Percentiles rank a stretch among this genome's conserved stretches.
These are phyloP conservation scores for Salix arbutifolia DNA, from an alignment of 345 rosid species.

Conservation along the genomic window DNA sequence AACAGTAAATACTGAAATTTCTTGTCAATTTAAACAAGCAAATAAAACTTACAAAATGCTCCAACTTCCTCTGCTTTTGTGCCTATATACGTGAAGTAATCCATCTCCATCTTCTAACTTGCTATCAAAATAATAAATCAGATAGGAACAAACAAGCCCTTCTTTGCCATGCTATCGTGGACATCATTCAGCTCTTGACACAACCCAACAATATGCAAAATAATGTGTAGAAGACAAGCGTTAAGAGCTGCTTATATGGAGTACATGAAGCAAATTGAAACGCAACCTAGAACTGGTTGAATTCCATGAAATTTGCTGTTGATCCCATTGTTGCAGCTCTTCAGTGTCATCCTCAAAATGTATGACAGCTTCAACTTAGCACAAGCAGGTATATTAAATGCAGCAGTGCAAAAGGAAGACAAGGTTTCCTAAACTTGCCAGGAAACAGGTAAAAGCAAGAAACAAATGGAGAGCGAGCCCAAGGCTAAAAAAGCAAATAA, in stretches of 20 bases:
- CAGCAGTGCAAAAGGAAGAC: neutral
- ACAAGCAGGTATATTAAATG: neutral
- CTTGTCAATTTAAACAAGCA: neutral
- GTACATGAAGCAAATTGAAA: neutral
- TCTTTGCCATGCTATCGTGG: conserved; percentile 86
- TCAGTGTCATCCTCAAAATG: conserved; percentile 96
- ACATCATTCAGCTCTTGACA: conserved; percentile 92
- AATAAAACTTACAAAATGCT: conserved; percentile 8
- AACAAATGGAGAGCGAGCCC: neutral
- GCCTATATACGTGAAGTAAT: neutral
- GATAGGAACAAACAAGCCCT: conserved; percentile 81
- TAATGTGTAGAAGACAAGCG: neutral
- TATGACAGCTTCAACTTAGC: conserved; percentile 90
- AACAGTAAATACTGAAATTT: neutral
- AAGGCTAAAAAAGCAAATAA: neutral
- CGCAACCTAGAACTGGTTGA: neutral
- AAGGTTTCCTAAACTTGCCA: neutral
- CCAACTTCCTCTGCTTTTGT: neutral
- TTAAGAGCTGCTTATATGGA: neutral
- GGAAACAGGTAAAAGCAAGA: neutral
- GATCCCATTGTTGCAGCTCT: conserved; percentile 97
- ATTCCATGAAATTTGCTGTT: conserved; percentile 39
- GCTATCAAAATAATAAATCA: conserved; percentile 24
- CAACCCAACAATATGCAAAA: conserved; percentile 75
- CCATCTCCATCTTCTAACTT: neutral